Base-by-base conservation (phyloP, 1,139 yeast genomes). In the Hyphopichia pseudoburtonii region DNA sequence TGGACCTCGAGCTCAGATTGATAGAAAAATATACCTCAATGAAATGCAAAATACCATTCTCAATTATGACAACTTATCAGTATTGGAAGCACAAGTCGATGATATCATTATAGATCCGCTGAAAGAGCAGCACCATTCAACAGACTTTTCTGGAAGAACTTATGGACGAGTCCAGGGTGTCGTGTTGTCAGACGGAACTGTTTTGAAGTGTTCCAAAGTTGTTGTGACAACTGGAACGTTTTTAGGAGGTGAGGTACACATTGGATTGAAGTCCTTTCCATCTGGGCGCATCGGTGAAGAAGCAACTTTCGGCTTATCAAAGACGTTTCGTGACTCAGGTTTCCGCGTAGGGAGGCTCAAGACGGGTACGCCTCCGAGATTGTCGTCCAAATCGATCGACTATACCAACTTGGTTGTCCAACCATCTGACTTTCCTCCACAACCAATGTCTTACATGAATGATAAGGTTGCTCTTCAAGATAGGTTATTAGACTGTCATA, bases 1-100 rank as follows among this genome's bases (percentile, higher is more conserved):
- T 86, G 98, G 98, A 0, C 97, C 97, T 5, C 65, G 99, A 41
- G 97, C 97, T 1, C 98, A 94, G 58, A 92, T 94, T 23, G 98
- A 94, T 59, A 69, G 99, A 44, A 68, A 78, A 34, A 73, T 90
- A 3, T 94, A 92, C 57, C 67, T 85, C 51, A 55, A 60, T 10
- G 94, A 86, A 52, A 92, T 92, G 97, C 95, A 87, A 55, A 50
- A 58, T 3, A 82, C 72, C 43, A 70, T 94, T 16, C 59, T 65
- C 33, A 57, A 64, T 39, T 90, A 89, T 61, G 65, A 73, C 5
- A 78, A 83, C 43, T 67, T 90, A 40, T 58, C 64, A 5, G 76
- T 94, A 7, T 39, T 78, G 34, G 82, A 86, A 51, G 96, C 83
- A 4, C 82, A 82, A 51, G 97, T 92, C 4, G 83, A 85, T 50